A percentile compares a stretch with the other conserved stretches of the same genome.
phyloP scores from a whole-genome alignment of 2,329 filamentous ascomycete species.

The Parastagonospora nodorum region DNA sequence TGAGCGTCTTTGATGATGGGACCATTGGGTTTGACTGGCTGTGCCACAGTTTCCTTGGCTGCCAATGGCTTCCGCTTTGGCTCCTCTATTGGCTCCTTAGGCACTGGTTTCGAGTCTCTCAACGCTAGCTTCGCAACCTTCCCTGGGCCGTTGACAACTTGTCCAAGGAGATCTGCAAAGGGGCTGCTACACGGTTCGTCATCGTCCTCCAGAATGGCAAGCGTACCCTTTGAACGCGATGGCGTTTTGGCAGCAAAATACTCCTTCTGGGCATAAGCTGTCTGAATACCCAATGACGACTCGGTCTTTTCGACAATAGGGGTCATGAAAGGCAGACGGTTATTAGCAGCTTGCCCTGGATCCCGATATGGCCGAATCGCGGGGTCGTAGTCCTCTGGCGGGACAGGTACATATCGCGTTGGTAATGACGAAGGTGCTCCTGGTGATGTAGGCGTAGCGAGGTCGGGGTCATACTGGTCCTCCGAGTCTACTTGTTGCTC shows the following conservation, averaged over 20 bases:
- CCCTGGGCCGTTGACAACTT: constrained; percentile 49
- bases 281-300: constrained; percentile 69
- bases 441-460: constrained; percentile 56
- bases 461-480: constrained; percentile 43
- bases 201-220: constrained; percentile 46
- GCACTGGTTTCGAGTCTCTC: constrained; percentile 48
- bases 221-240: constrained; percentile 60
- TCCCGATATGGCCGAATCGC: constrained; percentile 82
- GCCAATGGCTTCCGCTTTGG: constrained; percentile 19
- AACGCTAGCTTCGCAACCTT: constrained; percentile 59
- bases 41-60: constrained; percentile 48
- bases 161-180: constrained; percentile 66
- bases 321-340: constrained; percentile 96
- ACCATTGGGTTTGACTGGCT: constrained; percentile 57
- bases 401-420: constrained; percentile 75
- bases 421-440: constrained; percentile 43
- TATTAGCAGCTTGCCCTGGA: constrained; percentile 79
- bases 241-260: constrained; percentile 76
- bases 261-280: constrained; percentile 57
- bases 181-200: constrained; percentile 69
- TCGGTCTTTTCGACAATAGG: constrained; percentile 97
- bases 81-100: constrained; percentile 23
- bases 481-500: constrained; percentile 31
- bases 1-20: constrained; percentile 80
- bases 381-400: constrained; percentile 84